phyloP scores from a whole-genome alignment of 2,329 filamentous ascomycete genomes.

The Xylaria digitata region DNA sequence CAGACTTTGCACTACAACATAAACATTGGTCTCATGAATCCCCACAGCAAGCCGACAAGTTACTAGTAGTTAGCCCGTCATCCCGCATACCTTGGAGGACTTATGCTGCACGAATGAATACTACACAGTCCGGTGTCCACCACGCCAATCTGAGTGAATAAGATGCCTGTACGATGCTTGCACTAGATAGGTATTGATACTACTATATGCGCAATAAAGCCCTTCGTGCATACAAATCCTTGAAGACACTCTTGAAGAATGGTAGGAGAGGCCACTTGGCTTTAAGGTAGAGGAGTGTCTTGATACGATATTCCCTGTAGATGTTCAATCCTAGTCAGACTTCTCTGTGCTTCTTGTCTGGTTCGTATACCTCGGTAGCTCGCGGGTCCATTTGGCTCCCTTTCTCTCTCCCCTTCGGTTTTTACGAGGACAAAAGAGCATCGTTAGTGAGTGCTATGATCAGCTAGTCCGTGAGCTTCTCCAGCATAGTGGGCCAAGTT shows the following conservation, averaged over 20 bases:
- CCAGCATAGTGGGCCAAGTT: conserved; percentile 9
- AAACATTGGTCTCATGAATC: conserved; percentile 31
- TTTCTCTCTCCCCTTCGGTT: background rate
- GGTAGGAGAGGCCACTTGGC: conserved; percentile 20
- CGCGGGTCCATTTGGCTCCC: background rate
- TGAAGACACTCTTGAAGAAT: conserved; percentile 13
- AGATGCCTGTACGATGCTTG: conserved; percentile 8
- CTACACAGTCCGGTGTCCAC: background rate
- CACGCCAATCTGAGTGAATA: conserved; percentile 10
- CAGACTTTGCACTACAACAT: conserved; percentile 23
- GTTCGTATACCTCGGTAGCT: background rate
- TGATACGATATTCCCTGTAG: conserved; percentile 7
- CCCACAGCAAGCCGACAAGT: conserved; percentile 32
- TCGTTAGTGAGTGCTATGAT: background rate
- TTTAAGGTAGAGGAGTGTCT: background rate
- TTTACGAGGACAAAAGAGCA: background rate
- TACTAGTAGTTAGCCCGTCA: conserved; percentile 16
- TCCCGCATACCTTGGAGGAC: conserved; percentile 19
- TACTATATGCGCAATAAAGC: conserved; percentile 31
- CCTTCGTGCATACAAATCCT: conserved; percentile 26
- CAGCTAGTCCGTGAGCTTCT: conserved; percentile 3
- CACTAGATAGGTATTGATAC: conserved; percentile 9
- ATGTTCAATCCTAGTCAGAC: background rate
- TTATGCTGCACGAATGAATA: conserved; percentile 14
- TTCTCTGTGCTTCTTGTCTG: background rate